These are phyloP conservation scores for Schizonepeta tenuifolia DNA, from an alignment of 257 asterid species.

Conservation along the genomic window DNA sequence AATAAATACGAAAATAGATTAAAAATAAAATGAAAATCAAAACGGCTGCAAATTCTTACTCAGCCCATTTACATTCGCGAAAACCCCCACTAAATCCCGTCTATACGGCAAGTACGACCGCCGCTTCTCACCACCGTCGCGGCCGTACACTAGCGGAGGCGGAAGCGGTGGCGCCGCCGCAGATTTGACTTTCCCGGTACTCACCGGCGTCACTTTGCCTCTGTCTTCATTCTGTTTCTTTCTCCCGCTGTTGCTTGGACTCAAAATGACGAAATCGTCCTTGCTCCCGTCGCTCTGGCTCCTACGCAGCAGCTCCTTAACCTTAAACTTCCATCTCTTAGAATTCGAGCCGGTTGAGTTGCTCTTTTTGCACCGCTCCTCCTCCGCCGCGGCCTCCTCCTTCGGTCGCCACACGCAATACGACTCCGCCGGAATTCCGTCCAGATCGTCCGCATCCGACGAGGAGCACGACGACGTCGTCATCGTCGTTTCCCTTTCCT, in stretches of 20 bases:
- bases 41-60: constrained; percentile 44
- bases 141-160: constrained; percentile 26
- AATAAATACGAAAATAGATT: neutral
- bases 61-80: constrained; percentile 40
- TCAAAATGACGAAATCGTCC: constrained; percentile 39
- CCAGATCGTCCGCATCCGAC: constrained; percentile 50
- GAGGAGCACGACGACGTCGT: constrained; percentile 53
- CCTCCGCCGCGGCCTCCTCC: constrained; percentile 29
- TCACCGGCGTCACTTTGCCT: constrained; percentile 15
- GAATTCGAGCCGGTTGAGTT: constrained; percentile 51
- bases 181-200: constrained; percentile 29
- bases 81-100: constrained; percentile 50
- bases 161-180: constrained; percentile 30
- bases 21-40: constrained; percentile 24
- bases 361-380: constrained; percentile 51
- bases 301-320: constrained; percentile 46
- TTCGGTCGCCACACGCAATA: constrained; percentile 69
- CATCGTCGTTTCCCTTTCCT: constrained; percentile 50
- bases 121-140: constrained; percentile 44
- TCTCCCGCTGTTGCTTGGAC: constrained; percentile 33
- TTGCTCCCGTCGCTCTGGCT: constrained; percentile 59
- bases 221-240: constrained; percentile 34
- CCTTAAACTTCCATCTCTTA: constrained; percentile 53
- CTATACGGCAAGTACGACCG: constrained; percentile 52
- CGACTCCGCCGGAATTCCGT: constrained; percentile 50